Evolutionary conservation across 805 yeast species (phyloP).

Genomic region (Metschnikowia similis): DNA sequence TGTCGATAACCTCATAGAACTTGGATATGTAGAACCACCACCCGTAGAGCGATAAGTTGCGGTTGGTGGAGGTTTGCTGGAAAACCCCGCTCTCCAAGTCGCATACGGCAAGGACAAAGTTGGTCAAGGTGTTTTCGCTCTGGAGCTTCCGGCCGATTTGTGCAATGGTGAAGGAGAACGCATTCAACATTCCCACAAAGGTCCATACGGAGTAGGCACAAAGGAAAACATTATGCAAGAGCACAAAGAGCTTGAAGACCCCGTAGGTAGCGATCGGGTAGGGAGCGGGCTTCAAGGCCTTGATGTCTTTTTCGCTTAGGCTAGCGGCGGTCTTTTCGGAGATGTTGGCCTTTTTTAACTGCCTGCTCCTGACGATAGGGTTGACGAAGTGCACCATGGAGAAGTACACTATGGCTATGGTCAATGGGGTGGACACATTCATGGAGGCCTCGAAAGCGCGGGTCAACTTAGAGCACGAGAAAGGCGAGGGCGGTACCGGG

Average conservation of each 20-base stretch:
- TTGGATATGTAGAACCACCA: slow-evolving; percentile 67
- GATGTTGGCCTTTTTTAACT: slow-evolving; percentile 27
- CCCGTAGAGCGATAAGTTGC: slow-evolving; percentile 52
- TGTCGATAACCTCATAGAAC: slow-evolving; percentile 69
- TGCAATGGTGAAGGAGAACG: slow-evolving; percentile 42
- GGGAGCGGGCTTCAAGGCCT: slow-evolving; percentile 52
- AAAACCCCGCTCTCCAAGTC: slow-evolving; percentile 59
- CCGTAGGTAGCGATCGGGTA: slow-evolving; percentile 40
- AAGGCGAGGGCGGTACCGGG: slow-evolving; percentile 34
- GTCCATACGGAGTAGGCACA: slow-evolving; percentile 72
- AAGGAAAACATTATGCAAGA: slow-evolving; percentile 56
- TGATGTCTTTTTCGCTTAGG: slow-evolving; percentile 20
- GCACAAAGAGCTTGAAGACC: slow-evolving; percentile 50
- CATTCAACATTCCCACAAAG: slow-evolving; percentile 56
- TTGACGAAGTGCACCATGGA: slow-evolving; percentile 53
- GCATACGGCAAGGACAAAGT: slow-evolving; percentile 61
- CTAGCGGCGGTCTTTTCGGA: slow-evolving; percentile 16
- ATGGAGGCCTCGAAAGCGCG: slow-evolving; percentile 39
- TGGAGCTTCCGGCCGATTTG: slow-evolving; percentile 11
- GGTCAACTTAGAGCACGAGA: slow-evolving; percentile 26
- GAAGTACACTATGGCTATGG: slow-evolving; percentile 57
- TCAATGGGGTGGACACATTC: slow-evolving; percentile 50
- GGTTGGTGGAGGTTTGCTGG: slow-evolving; percentile 21
- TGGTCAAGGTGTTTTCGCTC: slow-evolving; percentile 29
- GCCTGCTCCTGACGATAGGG: slow-evolving; percentile 44